Evolutionary conservation across 75 land plant species (phyloP).

Genomic region (Gnetum montanum): DNA sequence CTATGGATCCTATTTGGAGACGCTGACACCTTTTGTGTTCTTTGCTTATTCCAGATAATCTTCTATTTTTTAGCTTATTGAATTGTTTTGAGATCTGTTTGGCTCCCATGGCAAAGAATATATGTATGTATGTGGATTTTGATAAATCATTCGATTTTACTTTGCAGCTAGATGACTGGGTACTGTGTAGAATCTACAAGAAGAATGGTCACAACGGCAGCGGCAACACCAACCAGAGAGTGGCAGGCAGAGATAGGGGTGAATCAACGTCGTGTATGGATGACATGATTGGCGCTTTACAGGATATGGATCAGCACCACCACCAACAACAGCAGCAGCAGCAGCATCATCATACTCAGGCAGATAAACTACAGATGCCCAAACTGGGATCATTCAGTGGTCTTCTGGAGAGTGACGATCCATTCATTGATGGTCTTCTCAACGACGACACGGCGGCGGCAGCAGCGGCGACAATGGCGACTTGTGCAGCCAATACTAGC

Average conservation of each 20-base stretch:
- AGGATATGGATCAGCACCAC: slow-evolving; percentile 12
- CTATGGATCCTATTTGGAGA: background rate
- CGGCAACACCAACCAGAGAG: background rate
- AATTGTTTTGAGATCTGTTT: no score
- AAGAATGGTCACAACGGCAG: slow-evolving; percentile 12
- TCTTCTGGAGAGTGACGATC: slow-evolving; percentile 14
- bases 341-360: no score
- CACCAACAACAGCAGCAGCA: no score
- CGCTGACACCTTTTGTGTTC: background rate
- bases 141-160: slow-evolving; percentile 1
- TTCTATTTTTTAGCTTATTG: no score
- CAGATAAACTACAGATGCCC: slow-evolving; percentile 13
- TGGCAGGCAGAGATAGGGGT: background rate
- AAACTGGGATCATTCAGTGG: slow-evolving; percentile 18
- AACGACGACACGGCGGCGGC: slow-evolving; percentile 8
- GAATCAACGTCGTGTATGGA: slow-evolving; percentile 8
- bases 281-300: slow-evolving; percentile 18
- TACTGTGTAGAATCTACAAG: slow-evolving; percentile 46
- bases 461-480: no score
- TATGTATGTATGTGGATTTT: background rate
- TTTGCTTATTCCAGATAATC: no score
- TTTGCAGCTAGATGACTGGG: slow-evolving; percentile 44
- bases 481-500: no score
- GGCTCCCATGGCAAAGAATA: background rate
- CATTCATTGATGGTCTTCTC: slow-evolving; percentile 18